Base-by-base conservation (phyloP, 179 eudicot genomes). In the Silene vulgaris region DNA sequence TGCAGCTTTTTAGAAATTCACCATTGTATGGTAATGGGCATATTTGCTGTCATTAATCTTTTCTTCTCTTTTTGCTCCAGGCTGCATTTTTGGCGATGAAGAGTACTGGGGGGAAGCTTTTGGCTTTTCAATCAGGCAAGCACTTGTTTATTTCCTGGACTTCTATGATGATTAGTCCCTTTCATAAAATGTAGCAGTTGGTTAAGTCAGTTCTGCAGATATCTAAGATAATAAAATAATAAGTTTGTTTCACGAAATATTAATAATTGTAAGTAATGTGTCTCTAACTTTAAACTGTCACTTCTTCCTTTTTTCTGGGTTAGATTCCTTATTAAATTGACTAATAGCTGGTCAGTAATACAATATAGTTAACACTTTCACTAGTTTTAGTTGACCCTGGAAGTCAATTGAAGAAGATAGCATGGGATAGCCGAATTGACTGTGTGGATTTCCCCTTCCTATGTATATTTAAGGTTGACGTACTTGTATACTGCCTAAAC, bases 61-160 rank as follows among this genome's bases (percentile, higher is more conserved):
- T 20, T 23, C 72, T 56, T 74, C 23, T 74, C 40, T 64, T 74
- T 28, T 57, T 82, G 75, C 73, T 77, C 69, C 84, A 92, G 97
- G 99, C 95, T 81, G 96, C 95, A 72, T 95, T 83, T 88, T 80
- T 95, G 90, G 99, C 99, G 32, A 89, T 95, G 93, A 90, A 95
- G 86, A 86, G 79, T 74, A 87, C 92, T 50, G 99, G 99, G 63
- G 99, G 99, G 78, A 95, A 92, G 84, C 96, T 95, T 70, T 84
- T 92, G 77, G 99, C 93, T 73, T 95, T 95, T 80, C 99, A 92
- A 66, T 89, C 99, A 77, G 96, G 99, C 75, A 87, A 87, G 84
- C 76, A 70, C 69, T 19, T 35, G 5, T 20, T 67, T 30, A 45
- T 72, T 12, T 62, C 4, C 66, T 60, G 26, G 56, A 37, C 66